Percentiles rank a stretch among this genome's conserved stretches.
These are phyloP conservation scores for Begonia masoniana DNA, from an alignment of 306 rosid species.

Conservation along the genomic window DNA sequence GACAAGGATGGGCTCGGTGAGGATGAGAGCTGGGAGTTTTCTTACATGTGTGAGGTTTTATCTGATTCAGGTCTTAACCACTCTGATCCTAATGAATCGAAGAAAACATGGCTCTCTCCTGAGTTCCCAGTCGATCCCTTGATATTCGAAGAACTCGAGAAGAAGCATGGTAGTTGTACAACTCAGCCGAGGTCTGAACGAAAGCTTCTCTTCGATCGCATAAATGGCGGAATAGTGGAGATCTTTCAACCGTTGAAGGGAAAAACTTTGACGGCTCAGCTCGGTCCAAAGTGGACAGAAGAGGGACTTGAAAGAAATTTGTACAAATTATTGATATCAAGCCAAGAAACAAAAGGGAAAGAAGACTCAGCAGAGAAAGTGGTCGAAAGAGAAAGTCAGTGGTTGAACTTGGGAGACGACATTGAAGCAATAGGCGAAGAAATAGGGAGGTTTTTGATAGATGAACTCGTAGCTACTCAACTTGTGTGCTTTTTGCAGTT, in stretches of 20 bases:
- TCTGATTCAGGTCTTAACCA: slow-evolving; percentile 32
- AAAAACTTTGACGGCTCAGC: slow-evolving; percentile 10
- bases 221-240: slow-evolving; percentile 45
- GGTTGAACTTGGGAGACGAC: slow-evolving; percentile 47
- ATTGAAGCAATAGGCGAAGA: slow-evolving; percentile 54
- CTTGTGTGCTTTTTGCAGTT: too few relatives aligned
- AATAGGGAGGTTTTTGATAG: slow-evolving; percentile 44
- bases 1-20: slow-evolving; percentile 15
- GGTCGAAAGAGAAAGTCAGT: slow-evolving; percentile 34
- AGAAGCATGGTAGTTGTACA: slow-evolving; percentile 28
- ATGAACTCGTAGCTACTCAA: slow-evolving; percentile 41
- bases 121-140: slow-evolving; percentile 45
- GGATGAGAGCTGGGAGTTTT: slow-evolving; percentile 56
- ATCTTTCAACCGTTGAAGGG: slow-evolving; percentile 43
- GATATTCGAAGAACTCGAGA: slow-evolving; percentile 56
- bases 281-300: slow-evolving; percentile 20
- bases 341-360: slow-evolving; percentile 21
- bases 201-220: slow-evolving; percentile 61
- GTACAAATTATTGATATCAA: slow-evolving; percentile 20
- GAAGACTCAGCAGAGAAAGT: slow-evolving; percentile 36
- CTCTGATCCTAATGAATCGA: slow-evolving; percentile 19
- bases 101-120: slow-evolving; percentile 34
- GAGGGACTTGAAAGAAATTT: slow-evolving; percentile 31
- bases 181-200: slow-evolving; percentile 42
- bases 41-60: slow-evolving; percentile 48